Conservation (phyloP, 441 rosid species). For the Geranium incanum region DNA sequence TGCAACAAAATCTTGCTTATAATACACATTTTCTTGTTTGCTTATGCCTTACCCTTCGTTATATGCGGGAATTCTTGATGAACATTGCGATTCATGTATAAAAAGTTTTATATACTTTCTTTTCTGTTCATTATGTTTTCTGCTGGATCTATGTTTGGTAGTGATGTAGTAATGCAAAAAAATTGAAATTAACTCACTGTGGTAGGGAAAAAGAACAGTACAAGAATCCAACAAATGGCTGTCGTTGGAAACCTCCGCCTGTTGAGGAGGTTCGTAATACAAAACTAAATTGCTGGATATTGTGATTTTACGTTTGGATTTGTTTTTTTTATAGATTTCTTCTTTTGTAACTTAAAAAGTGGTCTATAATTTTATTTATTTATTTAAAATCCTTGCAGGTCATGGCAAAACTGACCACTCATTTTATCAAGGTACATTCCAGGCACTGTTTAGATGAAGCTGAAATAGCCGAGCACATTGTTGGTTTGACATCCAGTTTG, state of each 20-base stretch:
- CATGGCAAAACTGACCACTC: slow-evolving; percentile 68
- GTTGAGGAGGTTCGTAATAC: slow-evolving; percentile 61
- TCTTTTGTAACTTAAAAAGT: slow-evolving; percentile 2
- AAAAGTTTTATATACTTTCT: neutral
- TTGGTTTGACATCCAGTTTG: slow-evolving; percentile 73
- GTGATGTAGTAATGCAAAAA: slow-evolving; percentile 13
- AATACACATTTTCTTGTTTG: no score
- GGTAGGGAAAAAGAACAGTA: slow-evolving; percentile 76
- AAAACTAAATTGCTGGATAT: slow-evolving; percentile 2
- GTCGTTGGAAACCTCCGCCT: slow-evolving; percentile 68
- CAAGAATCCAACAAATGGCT: slow-evolving; percentile 49
- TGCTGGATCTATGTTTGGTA: neutral
- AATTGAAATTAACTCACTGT: slow-evolving; percentile 20
- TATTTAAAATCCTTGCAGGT: slow-evolving; percentile 32
- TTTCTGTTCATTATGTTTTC: slow-evolving; percentile 1
- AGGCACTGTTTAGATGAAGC: slow-evolving; percentile 90
- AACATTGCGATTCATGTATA: no score
- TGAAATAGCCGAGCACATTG: slow-evolving; percentile 85
- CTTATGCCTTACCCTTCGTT: no score
- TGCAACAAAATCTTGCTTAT: no score
- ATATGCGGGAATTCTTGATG: no score
- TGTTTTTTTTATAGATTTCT: neutral
- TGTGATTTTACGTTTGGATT: slow-evolving; percentile 5
- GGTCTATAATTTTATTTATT: slow-evolving; percentile 12
- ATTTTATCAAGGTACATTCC: slow-evolving; percentile 58